Evolutionary conservation across 164 flowering plant genomes (phyloP).

Genomic region (Vitis rupestris): DNA sequence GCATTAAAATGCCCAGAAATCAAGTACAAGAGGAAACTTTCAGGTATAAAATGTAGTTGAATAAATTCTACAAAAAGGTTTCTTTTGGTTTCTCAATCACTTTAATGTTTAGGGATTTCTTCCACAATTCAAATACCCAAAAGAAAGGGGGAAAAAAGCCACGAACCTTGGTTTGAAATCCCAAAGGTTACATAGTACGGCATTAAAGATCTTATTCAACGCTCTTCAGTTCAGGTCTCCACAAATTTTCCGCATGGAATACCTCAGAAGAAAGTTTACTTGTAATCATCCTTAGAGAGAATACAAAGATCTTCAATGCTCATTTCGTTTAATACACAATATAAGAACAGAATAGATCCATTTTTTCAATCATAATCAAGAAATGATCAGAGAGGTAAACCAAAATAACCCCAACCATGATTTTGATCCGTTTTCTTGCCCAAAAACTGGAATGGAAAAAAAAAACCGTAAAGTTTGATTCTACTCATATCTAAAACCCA

Average conservation of each 20-base stretch:
- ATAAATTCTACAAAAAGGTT: too few species aligned
- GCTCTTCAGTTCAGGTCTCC: slow-evolving; percentile 48
- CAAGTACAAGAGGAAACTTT: too few species aligned
- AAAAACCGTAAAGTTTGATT: not conserved
- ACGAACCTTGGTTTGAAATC: not conserved
- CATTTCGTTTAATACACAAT: not conserved
- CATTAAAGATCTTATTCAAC: not conserved
- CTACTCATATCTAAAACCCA: not conserved
- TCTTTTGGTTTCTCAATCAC: too few species aligned
- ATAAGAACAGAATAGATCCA: not conserved
- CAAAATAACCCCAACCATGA: not conserved
- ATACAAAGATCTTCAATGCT: not conserved
- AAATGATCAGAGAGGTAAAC: not conserved
- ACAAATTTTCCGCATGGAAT: slow-evolving; percentile 19
- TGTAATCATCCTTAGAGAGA: slow-evolving; percentile 27
- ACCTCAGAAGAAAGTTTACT: slow-evolving; percentile 30
- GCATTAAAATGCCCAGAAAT: too few species aligned
- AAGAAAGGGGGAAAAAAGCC: not conserved
- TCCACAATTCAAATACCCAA: too few species aligned
- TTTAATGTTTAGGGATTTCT: too few species aligned
- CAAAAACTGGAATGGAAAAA: not conserved
- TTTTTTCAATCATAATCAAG: too few species aligned
- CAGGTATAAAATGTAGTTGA: too few species aligned
- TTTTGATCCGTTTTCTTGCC: too few species aligned
- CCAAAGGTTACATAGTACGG: not conserved